phyloP scores from a whole-genome alignment of 176 grass and related monocot genomes.

The Eleusine coracana region DNA sequence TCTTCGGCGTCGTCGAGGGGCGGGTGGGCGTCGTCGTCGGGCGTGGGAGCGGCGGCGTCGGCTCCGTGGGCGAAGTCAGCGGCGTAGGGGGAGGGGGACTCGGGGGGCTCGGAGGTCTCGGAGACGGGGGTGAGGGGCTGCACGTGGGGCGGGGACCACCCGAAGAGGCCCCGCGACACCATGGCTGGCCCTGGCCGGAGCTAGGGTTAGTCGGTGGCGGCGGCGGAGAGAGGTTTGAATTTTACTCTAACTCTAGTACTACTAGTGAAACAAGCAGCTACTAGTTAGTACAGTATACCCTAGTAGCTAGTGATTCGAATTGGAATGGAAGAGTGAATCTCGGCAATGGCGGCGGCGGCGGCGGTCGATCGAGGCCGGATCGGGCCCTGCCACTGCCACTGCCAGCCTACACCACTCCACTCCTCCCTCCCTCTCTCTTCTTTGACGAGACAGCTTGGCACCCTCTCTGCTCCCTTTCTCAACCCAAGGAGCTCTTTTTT shows the following conservation, averaged over 20 bases:
- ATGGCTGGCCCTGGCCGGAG: conserved; percentile 40
- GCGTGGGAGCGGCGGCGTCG: conserved; percentile 48
- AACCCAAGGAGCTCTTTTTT: no score
- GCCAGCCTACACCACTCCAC: background rate
- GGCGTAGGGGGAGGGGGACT: conserved; percentile 89
- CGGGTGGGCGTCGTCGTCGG: conserved; percentile 47
- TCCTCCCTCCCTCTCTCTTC: background rate
- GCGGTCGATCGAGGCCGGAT: background rate
- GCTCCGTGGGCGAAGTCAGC: conserved; percentile 47
- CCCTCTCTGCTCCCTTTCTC: background rate
- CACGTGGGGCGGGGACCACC: conserved; percentile 98
- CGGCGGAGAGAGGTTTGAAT: conserved; percentile 52
- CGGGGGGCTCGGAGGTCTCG: conserved; percentile 93
- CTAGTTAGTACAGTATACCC: no score
- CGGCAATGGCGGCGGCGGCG: background rate
- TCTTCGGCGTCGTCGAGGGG: conserved; percentile 62
- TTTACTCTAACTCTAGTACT: no score
- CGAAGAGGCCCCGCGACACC: conserved; percentile 90
- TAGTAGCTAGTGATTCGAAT: no score
- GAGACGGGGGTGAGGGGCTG: conserved; percentile 97
- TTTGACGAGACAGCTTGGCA: background rate
- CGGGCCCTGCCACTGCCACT: background rate
- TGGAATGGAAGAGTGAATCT: background rate
- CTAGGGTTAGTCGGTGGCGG: conserved; percentile 32
- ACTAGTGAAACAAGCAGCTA: no score